A percentile compares a stretch with the other conserved stretches of the same genome.
These are phyloP conservation scores for Penicillium macrosclerotiorum DNA, from an alignment of 495 filamentous ascomycete genomes.

Conservation along the genomic window DNA sequence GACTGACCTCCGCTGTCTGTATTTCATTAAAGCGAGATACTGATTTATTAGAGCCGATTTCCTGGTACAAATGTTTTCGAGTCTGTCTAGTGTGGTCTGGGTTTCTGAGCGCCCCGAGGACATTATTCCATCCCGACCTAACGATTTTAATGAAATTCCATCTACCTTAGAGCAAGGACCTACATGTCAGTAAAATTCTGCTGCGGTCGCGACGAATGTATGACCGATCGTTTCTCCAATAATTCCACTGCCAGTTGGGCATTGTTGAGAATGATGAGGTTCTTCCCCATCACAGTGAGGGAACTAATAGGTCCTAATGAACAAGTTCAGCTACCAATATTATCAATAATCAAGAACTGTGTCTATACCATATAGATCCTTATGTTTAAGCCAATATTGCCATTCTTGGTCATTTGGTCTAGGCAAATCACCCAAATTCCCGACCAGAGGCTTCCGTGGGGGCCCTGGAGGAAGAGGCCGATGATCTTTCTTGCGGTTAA, in stretches of 20 bases:
- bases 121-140: slow-evolving; percentile 24
- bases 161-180: background rate
- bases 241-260: slow-evolving; percentile 39
- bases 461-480: slow-evolving; percentile 48
- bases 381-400: slow-evolving; percentile 49
- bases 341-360: background rate
- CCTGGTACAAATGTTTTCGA: slow-evolving; percentile 34
- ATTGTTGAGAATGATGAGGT: slow-evolving; percentile 50
- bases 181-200: slow-evolving; percentile 43
- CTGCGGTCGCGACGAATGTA: slow-evolving; percentile 41
- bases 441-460: slow-evolving; percentile 40
- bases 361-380: slow-evolving; percentile 42
- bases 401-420: slow-evolving; percentile 35
- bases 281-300: slow-evolving; percentile 45
- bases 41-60: slow-evolving; percentile 30
- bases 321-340: background rate
- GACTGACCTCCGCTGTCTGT: slow-evolving; percentile 35
- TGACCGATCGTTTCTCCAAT: slow-evolving; percentile 44
- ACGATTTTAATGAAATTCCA: background rate
- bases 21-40: slow-evolving; percentile 29
- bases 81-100: slow-evolving; percentile 25
- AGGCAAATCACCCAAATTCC: slow-evolving; percentile 48
- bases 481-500: background rate
- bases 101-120: slow-evolving; percentile 25
- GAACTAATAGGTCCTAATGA: slow-evolving; percentile 50